Evolutionary conservation across 805 yeast species (phyloP).

Genomic region (Maudiozyma turicensis): DNA sequence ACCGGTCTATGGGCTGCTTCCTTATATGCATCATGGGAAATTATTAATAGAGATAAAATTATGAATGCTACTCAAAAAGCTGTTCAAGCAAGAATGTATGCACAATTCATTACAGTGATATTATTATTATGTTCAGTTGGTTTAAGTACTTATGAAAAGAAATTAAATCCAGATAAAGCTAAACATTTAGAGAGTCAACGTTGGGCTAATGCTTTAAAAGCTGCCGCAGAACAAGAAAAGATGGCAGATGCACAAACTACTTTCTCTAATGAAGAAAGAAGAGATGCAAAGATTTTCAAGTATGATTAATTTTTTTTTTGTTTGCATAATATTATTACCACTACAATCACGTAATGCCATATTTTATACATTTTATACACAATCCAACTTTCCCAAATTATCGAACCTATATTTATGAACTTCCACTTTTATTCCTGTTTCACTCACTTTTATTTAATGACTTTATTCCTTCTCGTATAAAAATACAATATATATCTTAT

Average conservation of each 20-base stretch:
- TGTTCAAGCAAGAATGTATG: slow-evolving; percentile 86
- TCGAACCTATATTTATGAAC: no score
- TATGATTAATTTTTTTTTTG: slow-evolving; percentile 8
- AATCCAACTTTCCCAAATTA: no score
- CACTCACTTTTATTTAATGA: no score
- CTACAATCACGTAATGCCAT: no score
- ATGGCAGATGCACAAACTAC: slow-evolving; percentile 7
- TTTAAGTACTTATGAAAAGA: slow-evolving; percentile 54
- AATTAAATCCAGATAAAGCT: slow-evolving; percentile 36
- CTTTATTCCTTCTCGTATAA: no score
- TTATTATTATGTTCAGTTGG: slow-evolving; percentile 61
- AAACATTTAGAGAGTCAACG: slow-evolving; percentile 30
- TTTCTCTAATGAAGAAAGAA: slow-evolving; percentile 29
- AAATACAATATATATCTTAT: no score
- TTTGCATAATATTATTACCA: no score
- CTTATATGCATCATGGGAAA: slow-evolving; percentile 67
- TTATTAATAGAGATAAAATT: slow-evolving; percentile 62
- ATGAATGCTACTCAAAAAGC: slow-evolving; percentile 72
- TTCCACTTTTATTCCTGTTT: no score
- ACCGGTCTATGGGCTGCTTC: slow-evolving; percentile 74
- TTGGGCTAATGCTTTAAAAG: slow-evolving; percentile 41
- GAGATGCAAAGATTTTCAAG: slow-evolving; percentile 30
- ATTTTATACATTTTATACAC: no score
- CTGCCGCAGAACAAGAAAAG: slow-evolving; percentile 30
- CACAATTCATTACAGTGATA: slow-evolving; percentile 71